Base-by-base conservation (phyloP, 768 basidiomycete genomes). In the Tremella mesenterica region DNA sequence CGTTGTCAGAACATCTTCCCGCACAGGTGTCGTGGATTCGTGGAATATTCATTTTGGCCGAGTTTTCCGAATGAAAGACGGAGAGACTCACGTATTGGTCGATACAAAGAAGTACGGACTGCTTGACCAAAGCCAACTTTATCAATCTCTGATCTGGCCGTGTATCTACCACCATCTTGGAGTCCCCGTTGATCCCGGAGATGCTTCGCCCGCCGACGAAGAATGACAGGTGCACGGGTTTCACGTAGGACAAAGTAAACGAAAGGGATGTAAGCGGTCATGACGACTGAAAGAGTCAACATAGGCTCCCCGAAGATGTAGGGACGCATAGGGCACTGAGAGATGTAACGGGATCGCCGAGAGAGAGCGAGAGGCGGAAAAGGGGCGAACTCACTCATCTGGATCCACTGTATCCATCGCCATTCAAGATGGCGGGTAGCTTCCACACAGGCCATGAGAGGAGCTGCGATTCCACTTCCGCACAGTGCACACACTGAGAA, bases 401-500 rank as follows among this genome's bases (percentile, higher is more conserved):
- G 81, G 8, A 86, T 78, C 86, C 86, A 88, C 62, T 87, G 81
- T 23, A 91, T 86, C 85, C 86, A 88, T 25, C 85, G 76, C 85
- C 87, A 88, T 57, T 77, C 77, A 1, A 88, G 67, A 18, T 73
- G 73, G 0, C 75, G 64, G 54, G 81, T 79, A 56, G 79, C 77
- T 63, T 85, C 83, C 20, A 85, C 69, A 56, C 54, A 75, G 13
- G 83, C 83, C 21, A 81, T 80, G 2, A 78, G 65, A 0, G 85
- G 65, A 0, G 86, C 82, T 2, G 82, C 86, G 0, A 87, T 30
- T 0, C 82, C 85, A 0, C 79, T 81, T 0, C 81, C 82, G 1
- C 78, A 79, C 9, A 88, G 64, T 0, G 82, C 84, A 0, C 77
- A 74, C 4, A 82, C 60, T 0, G 85, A 76, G 67, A 87, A 92